phyloP scores from a whole-genome alignment of 768 basidiomycete species.

The Termitomyces bulborhizus region DNA sequence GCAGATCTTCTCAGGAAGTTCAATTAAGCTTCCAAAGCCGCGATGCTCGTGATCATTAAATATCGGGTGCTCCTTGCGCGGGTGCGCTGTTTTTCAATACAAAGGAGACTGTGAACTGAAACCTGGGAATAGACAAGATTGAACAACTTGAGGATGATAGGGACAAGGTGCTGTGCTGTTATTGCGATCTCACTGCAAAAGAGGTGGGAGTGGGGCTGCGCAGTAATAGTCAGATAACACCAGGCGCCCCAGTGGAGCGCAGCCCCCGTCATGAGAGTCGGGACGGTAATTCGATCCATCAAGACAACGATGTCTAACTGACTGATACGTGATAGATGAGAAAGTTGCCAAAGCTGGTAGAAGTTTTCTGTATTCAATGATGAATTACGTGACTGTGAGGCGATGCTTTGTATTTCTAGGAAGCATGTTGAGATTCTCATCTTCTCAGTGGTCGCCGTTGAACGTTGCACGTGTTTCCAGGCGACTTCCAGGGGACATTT shows the following conservation, averaged over 20 bases:
- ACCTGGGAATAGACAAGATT: not conserved
- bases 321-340: not conserved
- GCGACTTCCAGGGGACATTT: not conserved
- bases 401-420: too few relatives aligned
- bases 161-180: not conserved
- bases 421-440: too few relatives aligned
- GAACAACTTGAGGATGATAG: not conserved
- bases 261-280: too few relatives aligned
- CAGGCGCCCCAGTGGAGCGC: not conserved
- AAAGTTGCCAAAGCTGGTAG: not conserved
- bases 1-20: not conserved
- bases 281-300: not conserved
- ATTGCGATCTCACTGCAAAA: not conserved
- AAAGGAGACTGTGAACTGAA: not conserved
- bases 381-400: not conserved
- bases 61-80: not conserved
- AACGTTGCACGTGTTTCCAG: not conserved
- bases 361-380: not conserved
- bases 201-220: not conserved
- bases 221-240: not conserved
- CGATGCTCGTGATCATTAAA: too few relatives aligned
- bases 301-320: not conserved
- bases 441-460: not conserved
- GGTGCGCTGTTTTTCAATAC: not conserved
- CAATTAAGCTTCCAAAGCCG: not conserved